Evolutionary conservation across 306 rosid genomes (phyloP).

Genomic region (Erythrophleum fordii): DNA sequence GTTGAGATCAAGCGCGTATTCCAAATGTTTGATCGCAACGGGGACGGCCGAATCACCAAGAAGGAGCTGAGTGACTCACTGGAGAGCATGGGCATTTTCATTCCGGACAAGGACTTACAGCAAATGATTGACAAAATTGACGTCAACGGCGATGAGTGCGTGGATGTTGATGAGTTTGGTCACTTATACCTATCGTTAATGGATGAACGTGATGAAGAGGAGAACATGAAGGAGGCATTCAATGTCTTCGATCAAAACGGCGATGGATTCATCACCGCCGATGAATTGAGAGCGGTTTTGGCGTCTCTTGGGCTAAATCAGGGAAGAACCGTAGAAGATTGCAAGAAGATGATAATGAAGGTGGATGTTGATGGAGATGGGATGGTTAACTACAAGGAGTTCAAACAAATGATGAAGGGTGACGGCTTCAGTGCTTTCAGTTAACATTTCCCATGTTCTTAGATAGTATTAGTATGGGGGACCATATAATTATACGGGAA

Average conservation of each 20-base stretch:
- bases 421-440: conserved; percentile 66
- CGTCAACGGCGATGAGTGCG: conserved; percentile 72
- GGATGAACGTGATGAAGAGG: conserved; percentile 71
- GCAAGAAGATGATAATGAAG: conserved; percentile 83
- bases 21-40: conserved; percentile 79
- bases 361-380: conserved; percentile 93
- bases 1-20: conserved; percentile 70
- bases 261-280: conserved; percentile 84
- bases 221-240: conserved; percentile 85
- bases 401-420: conserved; percentile 89
- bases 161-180: conserved; percentile 75
- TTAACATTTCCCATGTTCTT: not conserved
- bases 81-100: conserved; percentile 72
- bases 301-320: conserved; percentile 78
- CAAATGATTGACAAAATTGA: conserved; percentile 77
- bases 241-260: conserved; percentile 84
- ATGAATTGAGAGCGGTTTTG: conserved; percentile 73
- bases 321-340: conserved; percentile 77
- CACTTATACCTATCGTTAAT: conserved; percentile 71
- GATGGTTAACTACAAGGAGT: conserved; percentile 76
- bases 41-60: conserved; percentile 75
- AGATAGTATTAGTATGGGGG: too few relatives aligned
- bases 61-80: conserved; percentile 72
- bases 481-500: too few relatives aligned
- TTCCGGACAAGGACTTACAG: conserved; percentile 60